Base-by-base conservation (phyloP, 495 filamentous ascomycete genomes). In the Hypoxylon lenormandii region DNA sequence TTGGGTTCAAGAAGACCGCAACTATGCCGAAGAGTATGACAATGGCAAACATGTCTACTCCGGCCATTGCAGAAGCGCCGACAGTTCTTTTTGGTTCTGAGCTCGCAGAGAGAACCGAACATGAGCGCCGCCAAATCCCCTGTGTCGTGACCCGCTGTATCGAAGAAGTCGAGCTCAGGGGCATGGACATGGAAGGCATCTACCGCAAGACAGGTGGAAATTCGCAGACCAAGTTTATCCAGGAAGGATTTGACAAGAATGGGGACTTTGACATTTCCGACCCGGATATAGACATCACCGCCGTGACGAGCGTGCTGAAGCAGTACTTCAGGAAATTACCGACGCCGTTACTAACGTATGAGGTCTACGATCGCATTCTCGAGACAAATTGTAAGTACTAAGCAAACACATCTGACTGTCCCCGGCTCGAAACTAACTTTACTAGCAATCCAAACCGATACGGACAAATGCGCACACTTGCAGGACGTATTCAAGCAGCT, bases 141-240 rank as follows among this genome's bases (percentile, higher is more conserved):
- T 87, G 87, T 73, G 90, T 99, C 48, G 89, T 99, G 38, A 92
- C 89, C 56, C 91, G 93, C 50, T 99, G 96, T 80, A 97, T 99
- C 72, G 92, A 97, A 74, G 95, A 99, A 80, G 96, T 99, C 55
- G 95, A 98, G 78, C 78, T 95, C 19, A 90, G 96, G 78, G 95
- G 95, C 43, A 97, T 99, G 93, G 93, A 98, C 74, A 86, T 96
- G 75, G 94, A 98, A 80, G 96, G 96, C 52, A 96, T 99, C 68
- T 99, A 99, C 82, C 89, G 96, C 65, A 99, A 99, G 82, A 94
- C 92, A 30, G 96, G 96, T 50, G 94, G 94, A 70, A 90, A 89
- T 57, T 90, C 90, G 1, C 91, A 92, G 65, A 90, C 96, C 76
- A 95, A 96, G 75, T 81, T 83, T 43, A 92, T 99, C 63, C 89